Percentiles rank a stretch among this genome's conserved stretches.
phyloP scores from a whole-genome alignment of 1,284 basidiomycete genomes.

The Singerocomus inundabilis region DNA sequence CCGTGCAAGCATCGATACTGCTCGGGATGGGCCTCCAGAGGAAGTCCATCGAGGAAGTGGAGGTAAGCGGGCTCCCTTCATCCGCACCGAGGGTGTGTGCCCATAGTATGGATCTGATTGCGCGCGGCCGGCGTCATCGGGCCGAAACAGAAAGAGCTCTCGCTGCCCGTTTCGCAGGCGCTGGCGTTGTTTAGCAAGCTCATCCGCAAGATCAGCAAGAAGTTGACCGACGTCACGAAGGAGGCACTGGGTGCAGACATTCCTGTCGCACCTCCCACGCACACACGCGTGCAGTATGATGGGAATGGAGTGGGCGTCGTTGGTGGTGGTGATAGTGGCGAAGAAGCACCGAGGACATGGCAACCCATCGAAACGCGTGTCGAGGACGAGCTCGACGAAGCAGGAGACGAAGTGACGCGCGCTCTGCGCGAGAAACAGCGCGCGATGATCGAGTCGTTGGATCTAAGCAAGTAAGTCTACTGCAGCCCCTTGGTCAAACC shows the following conservation, averaged over 20 bases:
- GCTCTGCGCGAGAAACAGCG: conserved; percentile 68
- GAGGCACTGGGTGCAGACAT: conserved; percentile 65
- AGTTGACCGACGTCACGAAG: conserved; percentile 81
- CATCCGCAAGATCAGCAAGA: conserved; percentile 81
- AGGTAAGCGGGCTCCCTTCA: conserved; percentile 60
- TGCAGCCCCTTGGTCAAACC: too few relatives aligned
- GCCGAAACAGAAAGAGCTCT: conserved; percentile 74
- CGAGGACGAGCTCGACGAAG: conserved; percentile 70
- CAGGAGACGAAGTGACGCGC: conserved; percentile 55
- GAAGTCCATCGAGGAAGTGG: conserved; percentile 88
- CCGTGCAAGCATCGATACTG: conserved; percentile 86
- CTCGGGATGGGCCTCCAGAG: conserved; percentile 90
- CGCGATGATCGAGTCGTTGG: conserved; percentile 82
- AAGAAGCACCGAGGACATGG: conserved; percentile 36
- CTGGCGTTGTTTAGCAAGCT: conserved; percentile 93
- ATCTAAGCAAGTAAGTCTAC: conserved; percentile 76
- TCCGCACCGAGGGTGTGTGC: too few relatives aligned
- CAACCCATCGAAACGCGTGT: conserved; percentile 53
- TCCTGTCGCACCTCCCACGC: conserved; percentile 36
- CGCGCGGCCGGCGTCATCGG: too few relatives aligned
- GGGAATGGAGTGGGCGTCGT: too few relatives aligned
- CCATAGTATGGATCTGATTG: too few relatives aligned
- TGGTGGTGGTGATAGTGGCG: conserved; percentile 22
- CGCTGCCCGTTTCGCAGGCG: conserved; percentile 82
- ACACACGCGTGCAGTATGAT: too few relatives aligned